Evolutionary conservation across 257 asterid genomes (phyloP).

Genomic region (Lycium barbarum): DNA sequence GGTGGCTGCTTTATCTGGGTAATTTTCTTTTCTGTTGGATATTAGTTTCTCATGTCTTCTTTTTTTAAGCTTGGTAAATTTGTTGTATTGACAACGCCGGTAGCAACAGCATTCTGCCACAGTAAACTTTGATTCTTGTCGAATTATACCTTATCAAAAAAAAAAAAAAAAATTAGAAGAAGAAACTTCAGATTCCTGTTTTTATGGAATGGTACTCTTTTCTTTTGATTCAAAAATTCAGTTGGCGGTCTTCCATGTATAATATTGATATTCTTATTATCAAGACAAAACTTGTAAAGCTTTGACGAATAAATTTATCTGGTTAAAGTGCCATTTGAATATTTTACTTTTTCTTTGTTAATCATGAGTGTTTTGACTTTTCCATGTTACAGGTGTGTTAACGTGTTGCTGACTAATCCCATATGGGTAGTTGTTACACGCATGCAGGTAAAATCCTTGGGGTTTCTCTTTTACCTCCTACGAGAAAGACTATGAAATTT

Average conservation of each 20-base stretch:
- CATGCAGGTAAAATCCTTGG: slow-evolving; percentile 72
- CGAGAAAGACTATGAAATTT: neutral
- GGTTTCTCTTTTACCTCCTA: slow-evolving; percentile 22
- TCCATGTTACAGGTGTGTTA: slow-evolving; percentile 70
- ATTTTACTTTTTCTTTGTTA: neutral
- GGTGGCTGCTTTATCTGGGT: slow-evolving; percentile 96
- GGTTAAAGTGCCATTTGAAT: slow-evolving; percentile 7
- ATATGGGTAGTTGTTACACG: slow-evolving; percentile 98
- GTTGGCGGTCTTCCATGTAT: neutral
- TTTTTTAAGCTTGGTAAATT: slow-evolving; percentile 1
- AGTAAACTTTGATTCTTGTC: neutral
- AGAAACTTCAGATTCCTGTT: neutral
- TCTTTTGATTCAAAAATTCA: neutral
- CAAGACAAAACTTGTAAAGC: slow-evolving; percentile 16
- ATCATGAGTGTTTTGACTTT: slow-evolving; percentile 11
- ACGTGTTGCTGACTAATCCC: slow-evolving; percentile 95
- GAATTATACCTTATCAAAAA: neutral
- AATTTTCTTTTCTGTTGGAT: slow-evolving; percentile 36
- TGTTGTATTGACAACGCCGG: neutral
- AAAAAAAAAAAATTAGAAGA: neutral
- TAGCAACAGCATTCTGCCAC: neutral
- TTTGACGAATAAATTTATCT: neutral
- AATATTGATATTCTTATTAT: neutral
- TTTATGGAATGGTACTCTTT: neutral
- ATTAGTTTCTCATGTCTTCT: neutral